Evolutionary conservation across 169 alveolate species (phyloP).

Genomic region (Pseudocohnilembus persalinus): DNA sequence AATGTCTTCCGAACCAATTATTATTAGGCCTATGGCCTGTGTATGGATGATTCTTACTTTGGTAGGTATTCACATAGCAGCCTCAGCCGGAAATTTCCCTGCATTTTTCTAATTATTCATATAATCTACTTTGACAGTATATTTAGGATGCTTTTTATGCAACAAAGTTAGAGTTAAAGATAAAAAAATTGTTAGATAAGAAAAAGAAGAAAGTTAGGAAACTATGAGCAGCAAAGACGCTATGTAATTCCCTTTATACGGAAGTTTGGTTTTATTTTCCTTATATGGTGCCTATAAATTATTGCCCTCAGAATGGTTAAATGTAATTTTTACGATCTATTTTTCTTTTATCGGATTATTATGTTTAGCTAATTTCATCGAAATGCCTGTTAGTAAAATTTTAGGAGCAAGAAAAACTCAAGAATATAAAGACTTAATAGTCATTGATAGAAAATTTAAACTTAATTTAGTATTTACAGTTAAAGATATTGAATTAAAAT

Average conservation of each 20-base stretch:
- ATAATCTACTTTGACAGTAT: conserved; percentile 30
- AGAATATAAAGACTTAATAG: conserved; percentile 47
- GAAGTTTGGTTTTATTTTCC: conserved; percentile 82
- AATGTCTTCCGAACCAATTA: neutral
- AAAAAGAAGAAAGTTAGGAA: conserved; percentile 75
- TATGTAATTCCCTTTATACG: conserved; percentile 86
- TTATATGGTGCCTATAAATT: conserved; percentile 68
- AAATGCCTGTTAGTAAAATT: conserved; percentile 67
- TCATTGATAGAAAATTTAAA: conserved; percentile 48
- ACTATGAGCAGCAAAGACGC: conserved; percentile 87
- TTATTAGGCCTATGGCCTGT: neutral
- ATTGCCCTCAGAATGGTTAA: conserved; percentile 62
- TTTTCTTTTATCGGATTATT: conserved; percentile 62
- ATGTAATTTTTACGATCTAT: conserved; percentile 51
- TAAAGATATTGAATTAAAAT: conserved; percentile 47
- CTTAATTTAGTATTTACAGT: conserved; percentile 36
- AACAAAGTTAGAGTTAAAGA: conserved; percentile 23
- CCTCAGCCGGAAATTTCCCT: conserved; percentile 17
- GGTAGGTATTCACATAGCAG: conserved; percentile 21
- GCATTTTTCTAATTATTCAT: conserved; percentile 31
- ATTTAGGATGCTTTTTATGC: conserved; percentile 34
- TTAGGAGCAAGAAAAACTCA: conserved; percentile 47
- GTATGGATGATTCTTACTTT: neutral
- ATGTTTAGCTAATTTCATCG: conserved; percentile 57
- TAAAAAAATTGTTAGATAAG: conserved; percentile 41